Evolutionary conservation across 2,329 filamentous ascomycete species (phyloP), one percentile per base, ranked within the genome.

Genomic region (Akanthomyces muscarius): DNA sequence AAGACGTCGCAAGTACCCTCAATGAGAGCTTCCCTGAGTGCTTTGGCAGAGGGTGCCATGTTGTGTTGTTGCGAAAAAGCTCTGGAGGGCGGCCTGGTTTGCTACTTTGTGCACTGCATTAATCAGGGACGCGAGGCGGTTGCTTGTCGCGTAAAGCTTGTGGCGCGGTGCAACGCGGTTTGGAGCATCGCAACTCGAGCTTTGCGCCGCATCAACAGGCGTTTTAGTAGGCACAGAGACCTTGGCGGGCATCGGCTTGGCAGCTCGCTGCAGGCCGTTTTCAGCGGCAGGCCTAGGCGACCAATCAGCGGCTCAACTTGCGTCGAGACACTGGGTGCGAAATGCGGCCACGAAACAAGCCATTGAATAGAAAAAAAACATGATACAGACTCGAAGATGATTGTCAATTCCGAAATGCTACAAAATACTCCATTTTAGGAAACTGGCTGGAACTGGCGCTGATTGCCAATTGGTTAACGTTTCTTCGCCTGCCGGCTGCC

Each of bases 1-100:
- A 80, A 84, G 47, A 85, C 69, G 3, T 76, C 73, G 57, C 72
- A 75, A 42, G 84, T 81, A 4, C 77, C 77, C n/a, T 78, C 71
- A 50, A 77, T 73, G 16, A 87, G 76, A 59, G 76, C 79, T 54
- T 74, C 69, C 66, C 83, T 77, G 28, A 86, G 72, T 47, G 73
- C 69, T 64, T 77, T 72, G 30, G 71, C 69, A 5, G 78, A 76
- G 2, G 77, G 77, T 6, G 77, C 72, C 78, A 81, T 83, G 56
- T 7, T 53, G 44, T 13, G 36, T 11, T 25, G 13, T 3, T 63
- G 8, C 2, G 5, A 14, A 36, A 7, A 30, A 5, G 28, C 3
- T 48, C 11, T 21, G 4, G 13, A 28, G 23, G 5, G 4, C 5
- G 10, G 14, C 38, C 10, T 21, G 11, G 4, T 14, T 36, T 10